Evolutionary conservation across 139 green algal genomes (phyloP).

Genomic region (Closterium sp.): DNA sequence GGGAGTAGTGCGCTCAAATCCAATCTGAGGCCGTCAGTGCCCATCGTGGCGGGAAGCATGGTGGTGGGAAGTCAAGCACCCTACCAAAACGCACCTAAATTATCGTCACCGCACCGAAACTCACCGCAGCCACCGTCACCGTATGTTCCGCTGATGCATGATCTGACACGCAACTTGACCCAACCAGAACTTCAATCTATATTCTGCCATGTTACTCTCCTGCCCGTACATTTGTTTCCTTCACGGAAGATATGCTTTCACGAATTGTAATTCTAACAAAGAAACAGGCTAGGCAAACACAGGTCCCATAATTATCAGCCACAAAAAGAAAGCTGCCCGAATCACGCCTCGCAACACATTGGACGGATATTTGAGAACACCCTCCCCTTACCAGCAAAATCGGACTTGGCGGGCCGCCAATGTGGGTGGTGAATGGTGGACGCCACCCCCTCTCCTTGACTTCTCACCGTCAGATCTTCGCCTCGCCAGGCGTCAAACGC

Average conservation of each 20-base stretch:
- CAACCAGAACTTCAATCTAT: not conserved
- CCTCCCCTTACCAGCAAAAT: not conserved
- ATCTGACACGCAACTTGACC: no score
- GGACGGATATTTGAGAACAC: not conserved
- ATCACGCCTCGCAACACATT: not conserved
- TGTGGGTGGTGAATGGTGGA: not conserved
- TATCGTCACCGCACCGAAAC: not conserved
- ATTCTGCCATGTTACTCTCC: no score
- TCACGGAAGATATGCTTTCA: not conserved
- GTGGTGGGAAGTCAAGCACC: no score
- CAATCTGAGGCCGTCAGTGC: not conserved
- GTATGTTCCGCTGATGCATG: no score
- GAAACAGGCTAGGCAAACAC: no score
- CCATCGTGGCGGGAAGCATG: not conserved
- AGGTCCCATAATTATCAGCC: no score
- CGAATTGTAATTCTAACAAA: no score
- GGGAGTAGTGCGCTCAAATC: no score
- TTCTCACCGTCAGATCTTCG: no score
- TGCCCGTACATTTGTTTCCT: not conserved
- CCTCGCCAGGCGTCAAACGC: not conserved
- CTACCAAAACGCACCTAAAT: not conserved
- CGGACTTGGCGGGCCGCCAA: not conserved
- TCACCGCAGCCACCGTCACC: not conserved
- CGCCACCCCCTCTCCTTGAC: no score
- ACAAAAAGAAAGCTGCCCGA: not conserved